These are phyloP conservation scores for Bacterosira constricta DNA, from an alignment of 108 stramenopile species.

Conservation along the genomic window DNA sequence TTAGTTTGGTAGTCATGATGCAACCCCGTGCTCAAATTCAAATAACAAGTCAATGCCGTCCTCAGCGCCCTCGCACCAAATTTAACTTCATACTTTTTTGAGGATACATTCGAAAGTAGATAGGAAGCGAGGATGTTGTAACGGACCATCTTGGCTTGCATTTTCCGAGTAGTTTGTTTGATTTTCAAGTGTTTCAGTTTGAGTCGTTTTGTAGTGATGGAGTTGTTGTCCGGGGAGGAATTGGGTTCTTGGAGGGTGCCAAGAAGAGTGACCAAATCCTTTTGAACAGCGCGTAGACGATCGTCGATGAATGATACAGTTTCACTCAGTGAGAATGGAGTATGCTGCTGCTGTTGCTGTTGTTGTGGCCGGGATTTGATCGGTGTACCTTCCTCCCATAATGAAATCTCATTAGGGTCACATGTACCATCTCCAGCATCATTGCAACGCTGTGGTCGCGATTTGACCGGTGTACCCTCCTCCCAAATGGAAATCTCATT, in stretches of 20 bases:
- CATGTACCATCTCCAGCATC: too few species aligned
- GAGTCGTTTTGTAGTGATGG: background rate
- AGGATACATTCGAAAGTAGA: constrained; percentile 30
- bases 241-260: constrained; percentile 16
- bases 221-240: background rate
- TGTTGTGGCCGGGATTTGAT: background rate
- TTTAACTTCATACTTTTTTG: constrained; percentile 43
- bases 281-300: constrained; percentile 56
- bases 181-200: background rate
- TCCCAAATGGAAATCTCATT: constrained; percentile 24
- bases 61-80: constrained; percentile 42
- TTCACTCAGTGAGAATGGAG: constrained; percentile 35
- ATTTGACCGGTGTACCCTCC: too few species aligned
- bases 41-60: constrained; percentile 35
- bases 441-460: background rate
- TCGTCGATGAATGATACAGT: constrained; percentile 54
- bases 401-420: too few species aligned
- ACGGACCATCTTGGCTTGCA: constrained; percentile 51
- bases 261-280: constrained; percentile 46
- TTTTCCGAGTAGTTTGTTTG: constrained; percentile 17
- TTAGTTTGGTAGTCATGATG: constrained; percentile 18
- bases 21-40: constrained; percentile 22
- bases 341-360: background rate
- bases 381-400: too few species aligned
- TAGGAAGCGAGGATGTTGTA: constrained; percentile 43